A percentile compares a stretch with the other conserved stretches of the same genome.
These are phyloP conservation scores for California macrophylla DNA, from an alignment of 441 rosid species.

Conservation along the genomic window DNA sequence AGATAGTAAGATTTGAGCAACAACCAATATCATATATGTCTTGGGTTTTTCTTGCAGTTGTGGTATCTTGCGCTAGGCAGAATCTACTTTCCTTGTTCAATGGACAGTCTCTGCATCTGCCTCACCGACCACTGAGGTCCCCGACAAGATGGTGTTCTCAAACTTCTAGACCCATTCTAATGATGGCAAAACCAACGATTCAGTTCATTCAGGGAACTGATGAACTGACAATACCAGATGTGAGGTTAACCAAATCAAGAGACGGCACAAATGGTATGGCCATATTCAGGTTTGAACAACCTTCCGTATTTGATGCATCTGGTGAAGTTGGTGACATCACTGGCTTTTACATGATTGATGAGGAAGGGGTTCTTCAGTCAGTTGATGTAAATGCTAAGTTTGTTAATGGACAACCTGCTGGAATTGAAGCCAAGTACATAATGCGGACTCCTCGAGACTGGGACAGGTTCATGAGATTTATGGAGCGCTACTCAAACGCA, in stretches of 20 bases:
- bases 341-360: slow-evolving; percentile 89
- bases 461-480: slow-evolving; percentile 97
- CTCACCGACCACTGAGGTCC: slow-evolving; percentile 12
- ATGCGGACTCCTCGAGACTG: slow-evolving; percentile 78
- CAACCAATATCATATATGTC: neutral
- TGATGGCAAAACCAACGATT: slow-evolving; percentile 68
- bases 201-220: slow-evolving; percentile 92
- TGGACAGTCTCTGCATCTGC: slow-evolving; percentile 36
- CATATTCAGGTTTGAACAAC: slow-evolving; percentile 67
- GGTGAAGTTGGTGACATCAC: slow-evolving; percentile 88
- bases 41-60: slow-evolving; percentile 32
- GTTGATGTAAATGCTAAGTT: slow-evolving; percentile 88
- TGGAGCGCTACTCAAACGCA: slow-evolving; percentile 81
- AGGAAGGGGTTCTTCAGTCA: slow-evolving; percentile 82
- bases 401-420: slow-evolving; percentile 74
- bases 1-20: too few relatives aligned
- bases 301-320: slow-evolving; percentile 80
- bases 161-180: slow-evolving; percentile 23
- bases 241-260: slow-evolving; percentile 70
- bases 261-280: slow-evolving; percentile 86
- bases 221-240: slow-evolving; percentile 80
- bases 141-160: slow-evolving; percentile 18
- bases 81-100: slow-evolving; percentile 34
- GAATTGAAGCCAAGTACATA: slow-evolving; percentile 69
- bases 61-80: slow-evolving; percentile 27